phyloP scores from a whole-genome alignment of 805 yeast genomes.

The Yarrowia deformans region DNA sequence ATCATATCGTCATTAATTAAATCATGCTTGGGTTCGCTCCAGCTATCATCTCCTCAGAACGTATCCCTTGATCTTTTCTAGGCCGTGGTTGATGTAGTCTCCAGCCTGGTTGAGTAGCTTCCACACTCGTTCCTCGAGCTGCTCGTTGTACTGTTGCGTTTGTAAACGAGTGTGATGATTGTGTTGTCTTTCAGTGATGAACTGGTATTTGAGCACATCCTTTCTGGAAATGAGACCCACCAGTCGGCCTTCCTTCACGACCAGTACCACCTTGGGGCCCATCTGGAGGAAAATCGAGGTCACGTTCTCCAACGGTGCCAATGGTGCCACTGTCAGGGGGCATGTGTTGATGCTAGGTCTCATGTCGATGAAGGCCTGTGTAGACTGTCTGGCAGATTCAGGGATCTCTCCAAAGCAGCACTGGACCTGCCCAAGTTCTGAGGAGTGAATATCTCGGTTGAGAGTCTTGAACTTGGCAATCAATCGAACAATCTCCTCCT shows the following conservation, averaged over 20 bases:
- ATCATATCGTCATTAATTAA: conserved; percentile 23
- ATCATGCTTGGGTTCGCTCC: background rate
- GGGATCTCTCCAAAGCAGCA: conserved; percentile 39
- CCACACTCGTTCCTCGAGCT: conserved; percentile 34
- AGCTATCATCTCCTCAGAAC: conserved; percentile 9
- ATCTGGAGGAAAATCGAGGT: conserved; percentile 74
- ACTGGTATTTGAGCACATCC: conserved; percentile 68
- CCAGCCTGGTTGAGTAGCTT: conserved; percentile 31
- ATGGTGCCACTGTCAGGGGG: conserved; percentile 65
- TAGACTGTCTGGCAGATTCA: conserved; percentile 8
- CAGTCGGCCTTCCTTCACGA: conserved; percentile 64
- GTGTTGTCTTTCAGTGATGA: conserved; percentile 38
- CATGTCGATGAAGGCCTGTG: conserved; percentile 36
- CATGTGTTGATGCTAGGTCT: conserved; percentile 51
- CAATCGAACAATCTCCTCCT: conserved; percentile 45
- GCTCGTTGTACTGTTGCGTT: conserved; percentile 37
- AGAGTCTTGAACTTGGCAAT: conserved; percentile 39
- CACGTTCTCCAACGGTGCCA: conserved; percentile 65
- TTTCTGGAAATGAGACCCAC: conserved; percentile 85
- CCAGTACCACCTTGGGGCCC: conserved; percentile 79
- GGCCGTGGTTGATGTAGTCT: conserved; percentile 22
- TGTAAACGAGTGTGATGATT: conserved; percentile 32
- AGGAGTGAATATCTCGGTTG: conserved; percentile 9
- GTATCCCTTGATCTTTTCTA: conserved; percentile 12
- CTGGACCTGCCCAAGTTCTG: conserved; percentile 14